Base-by-base conservation (phyloP, 2,329 filamentous ascomycete species). In the Ophiostoma populinum region DNA sequence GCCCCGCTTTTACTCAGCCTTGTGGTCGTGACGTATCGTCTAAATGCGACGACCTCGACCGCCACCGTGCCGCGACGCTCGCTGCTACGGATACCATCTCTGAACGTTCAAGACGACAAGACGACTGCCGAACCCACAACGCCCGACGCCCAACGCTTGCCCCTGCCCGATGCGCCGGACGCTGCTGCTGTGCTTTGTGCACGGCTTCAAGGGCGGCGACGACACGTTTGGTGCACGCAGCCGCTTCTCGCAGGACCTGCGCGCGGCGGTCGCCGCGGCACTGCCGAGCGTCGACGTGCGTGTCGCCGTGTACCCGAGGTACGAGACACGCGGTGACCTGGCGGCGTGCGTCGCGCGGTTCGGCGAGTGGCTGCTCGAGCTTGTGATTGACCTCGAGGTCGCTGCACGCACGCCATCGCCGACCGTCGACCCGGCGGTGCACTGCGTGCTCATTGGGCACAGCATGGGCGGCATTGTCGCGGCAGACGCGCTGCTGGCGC, bases 391-490 rank as follows among this genome's bases (percentile, higher is more conserved):
- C 54, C 63, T 94, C 48, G 87, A 98, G 57, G 86, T 94, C 38
- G 74, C 68, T 19, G 79, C 80, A 45, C 65, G 67, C 30, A 87
- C 83, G 1, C 70, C 80, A 2, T 86, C 79, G 5, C 86, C 86
- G 1, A 92, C 81, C 1, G 67, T 92, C 43, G 82, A 92, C 41
- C 83, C 85, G 5, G 83, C 78, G 0, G 82, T 93, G 15, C 76
- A 75, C 48, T 78, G 80, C 19, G 67, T 93, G 31, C 67, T 94
- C 12, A 61, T 92, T 38, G 86, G 86, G 17, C 86, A 94, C 54
- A 86, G 79, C 7, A 94, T 80, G 80, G 80, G 80, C 46, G 90
- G 90, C 46, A 94, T 95, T 47, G 85, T 95, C 31, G 87, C 83
- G 9, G 87, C 85, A 22, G 90, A 95, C 51, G 79, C 83, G 11